Evolutionary conservation across 805 yeast species (phyloP).

Genomic region (Kuraishia ogatae): DNA sequence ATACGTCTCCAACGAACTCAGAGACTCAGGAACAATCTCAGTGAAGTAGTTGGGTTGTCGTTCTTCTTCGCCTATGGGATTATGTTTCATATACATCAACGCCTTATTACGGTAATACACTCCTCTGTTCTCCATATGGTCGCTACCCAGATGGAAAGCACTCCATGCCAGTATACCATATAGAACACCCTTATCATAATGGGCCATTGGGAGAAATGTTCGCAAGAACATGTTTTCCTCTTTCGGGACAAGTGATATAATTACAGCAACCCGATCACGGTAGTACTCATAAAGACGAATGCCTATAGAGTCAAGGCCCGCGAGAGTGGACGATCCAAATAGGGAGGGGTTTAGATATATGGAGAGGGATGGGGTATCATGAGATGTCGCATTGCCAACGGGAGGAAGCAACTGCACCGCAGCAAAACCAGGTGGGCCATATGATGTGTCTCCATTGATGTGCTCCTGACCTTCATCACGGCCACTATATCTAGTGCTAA

Average conservation of each 20-base stretch:
- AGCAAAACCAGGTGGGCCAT: not conserved
- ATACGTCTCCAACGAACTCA: conserved; percentile 13
- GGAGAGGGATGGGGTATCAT: conserved; percentile 3
- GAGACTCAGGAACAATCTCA: conserved; percentile 2
- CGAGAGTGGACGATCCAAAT: conserved; percentile 16
- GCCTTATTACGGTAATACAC: conserved; percentile 38
- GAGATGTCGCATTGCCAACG: not conserved
- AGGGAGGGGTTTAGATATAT: conserved; percentile 21
- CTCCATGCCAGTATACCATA: conserved; percentile 49
- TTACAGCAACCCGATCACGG: conserved; percentile 31
- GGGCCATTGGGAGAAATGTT: conserved; percentile 48
- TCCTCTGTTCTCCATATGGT: conserved; percentile 37
- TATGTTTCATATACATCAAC: conserved; percentile 28
- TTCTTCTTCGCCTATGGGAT: conserved; percentile 19
- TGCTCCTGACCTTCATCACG: too few relatives aligned
- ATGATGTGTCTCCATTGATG: too few relatives aligned
- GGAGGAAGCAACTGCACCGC: not conserved
- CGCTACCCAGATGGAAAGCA: conserved; percentile 40
- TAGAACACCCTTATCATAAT: conserved; percentile 38
- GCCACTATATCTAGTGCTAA: too few relatives aligned
- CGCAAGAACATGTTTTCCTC: conserved; percentile 42
- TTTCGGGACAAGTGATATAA: conserved; percentile 39
- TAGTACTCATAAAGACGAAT: conserved; percentile 38
- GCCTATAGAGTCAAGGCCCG: conserved; percentile 24
- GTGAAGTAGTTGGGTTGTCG: conserved; percentile 5